A percentile compares a stretch with the other conserved stretches of the same genome.
Evolutionary conservation across 352 stramenopile species (phyloP).

Genomic region (Phytophthora brassicae): DNA sequence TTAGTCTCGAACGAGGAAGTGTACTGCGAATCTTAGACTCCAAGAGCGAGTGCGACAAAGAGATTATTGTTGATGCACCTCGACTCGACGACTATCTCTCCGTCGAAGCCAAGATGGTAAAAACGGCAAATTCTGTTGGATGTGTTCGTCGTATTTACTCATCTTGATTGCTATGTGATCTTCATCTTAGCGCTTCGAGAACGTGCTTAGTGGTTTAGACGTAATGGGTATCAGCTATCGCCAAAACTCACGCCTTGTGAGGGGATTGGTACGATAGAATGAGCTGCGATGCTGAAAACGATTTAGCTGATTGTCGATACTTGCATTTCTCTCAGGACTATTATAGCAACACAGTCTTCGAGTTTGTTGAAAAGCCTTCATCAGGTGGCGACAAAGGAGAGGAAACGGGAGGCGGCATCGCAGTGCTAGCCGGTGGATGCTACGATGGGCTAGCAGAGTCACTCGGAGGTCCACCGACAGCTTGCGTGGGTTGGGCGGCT

Average conservation of each 20-base stretch:
- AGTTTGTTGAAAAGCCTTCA: slow-evolving; percentile 71
- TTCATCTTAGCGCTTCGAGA: slow-evolving; percentile 60
- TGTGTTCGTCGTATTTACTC: not conserved
- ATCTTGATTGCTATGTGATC: slow-evolving; percentile 1
- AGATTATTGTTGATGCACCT: slow-evolving; percentile 67
- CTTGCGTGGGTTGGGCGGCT: slow-evolving; percentile 85
- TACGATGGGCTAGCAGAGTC: slow-evolving; percentile 78
- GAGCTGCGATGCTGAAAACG: not conserved
- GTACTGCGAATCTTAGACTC: slow-evolving; percentile 88
- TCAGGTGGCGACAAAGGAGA: slow-evolving; percentile 10
- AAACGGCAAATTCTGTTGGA: not conserved
- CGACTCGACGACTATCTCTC: slow-evolving; percentile 68
- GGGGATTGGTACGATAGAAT: slow-evolving; percentile 61
- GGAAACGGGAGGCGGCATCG: slow-evolving; percentile 50
- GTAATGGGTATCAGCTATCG: slow-evolving; percentile 62
- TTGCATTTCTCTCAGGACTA: slow-evolving; percentile 63
- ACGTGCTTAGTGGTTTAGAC: slow-evolving; percentile 56
- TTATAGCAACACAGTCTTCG: slow-evolving; percentile 90
- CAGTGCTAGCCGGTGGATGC: slow-evolving; percentile 81
- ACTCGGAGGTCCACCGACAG: slow-evolving; percentile 55
- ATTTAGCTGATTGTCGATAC: not conserved
- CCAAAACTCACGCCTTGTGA: slow-evolving; percentile 74
- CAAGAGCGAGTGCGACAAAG: slow-evolving; percentile 72
- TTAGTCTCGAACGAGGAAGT: slow-evolving; percentile 76
- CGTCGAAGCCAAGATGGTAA: slow-evolving; percentile 50